Conservation (phyloP, 257 asterid genomes). For the Eustoma russellianum region DNA sequence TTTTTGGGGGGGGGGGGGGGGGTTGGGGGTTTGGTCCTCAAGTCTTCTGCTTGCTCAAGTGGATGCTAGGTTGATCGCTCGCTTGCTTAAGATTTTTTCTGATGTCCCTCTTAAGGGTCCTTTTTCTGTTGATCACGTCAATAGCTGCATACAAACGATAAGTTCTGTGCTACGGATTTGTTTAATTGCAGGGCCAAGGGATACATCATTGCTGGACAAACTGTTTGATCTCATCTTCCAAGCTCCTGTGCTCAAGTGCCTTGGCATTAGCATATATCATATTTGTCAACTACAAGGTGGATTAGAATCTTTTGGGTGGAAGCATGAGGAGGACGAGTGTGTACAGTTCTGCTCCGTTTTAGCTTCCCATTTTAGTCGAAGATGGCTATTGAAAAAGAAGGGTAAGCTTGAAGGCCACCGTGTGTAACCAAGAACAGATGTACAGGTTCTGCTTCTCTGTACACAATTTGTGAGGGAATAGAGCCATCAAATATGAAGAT, state of each 20-base stretch:
- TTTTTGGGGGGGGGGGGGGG: no score
- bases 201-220: conserved; percentile 37
- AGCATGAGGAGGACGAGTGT: conserved; percentile 56
- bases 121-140: conserved; percentile 22
- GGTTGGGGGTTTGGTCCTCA: conserved; percentile 90
- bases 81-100: conserved; percentile 44
- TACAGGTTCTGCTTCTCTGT: conserved; percentile 32
- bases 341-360: conserved; percentile 44
- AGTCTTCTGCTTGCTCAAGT: conserved; percentile 50
- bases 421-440: conserved; percentile 12
- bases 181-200: conserved; percentile 55
- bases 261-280: conserved; percentile 37
- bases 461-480: conserved; percentile 62
- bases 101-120: conserved; percentile 14
- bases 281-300: conserved; percentile 32
- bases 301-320: conserved; percentile 40
- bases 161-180: conserved; percentile 45
- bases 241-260: conserved; percentile 55
- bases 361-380: conserved; percentile 55
- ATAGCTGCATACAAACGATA: conserved; percentile 31
- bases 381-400: conserved; percentile 66
- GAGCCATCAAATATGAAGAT: conserved; percentile 18
- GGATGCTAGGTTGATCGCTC: conserved; percentile 49
- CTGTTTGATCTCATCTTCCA: conserved; percentile 46
- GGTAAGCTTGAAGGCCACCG: conserved; percentile 17